Evolutionary conservation across 1,139 yeast species (phyloP).

Genomic region (Pichia kudriavzevii): DNA sequence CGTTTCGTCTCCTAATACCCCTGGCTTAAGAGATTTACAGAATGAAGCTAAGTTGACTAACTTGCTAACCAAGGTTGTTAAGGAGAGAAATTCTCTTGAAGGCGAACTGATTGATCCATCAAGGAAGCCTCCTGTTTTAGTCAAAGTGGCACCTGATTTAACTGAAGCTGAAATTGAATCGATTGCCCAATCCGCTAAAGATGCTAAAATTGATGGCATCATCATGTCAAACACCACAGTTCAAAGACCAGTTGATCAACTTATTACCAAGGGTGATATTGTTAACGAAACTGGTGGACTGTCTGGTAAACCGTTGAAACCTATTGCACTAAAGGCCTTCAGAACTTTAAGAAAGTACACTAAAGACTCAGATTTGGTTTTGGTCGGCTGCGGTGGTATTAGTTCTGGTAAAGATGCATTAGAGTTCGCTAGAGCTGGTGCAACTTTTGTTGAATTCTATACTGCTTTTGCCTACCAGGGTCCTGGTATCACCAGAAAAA

Average conservation of each 20-base stretch:
- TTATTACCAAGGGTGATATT: slow-evolving; percentile 43
- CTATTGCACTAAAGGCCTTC: slow-evolving; percentile 65
- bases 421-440: slow-evolving; percentile 92
- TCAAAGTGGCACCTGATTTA: slow-evolving; percentile 91
- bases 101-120: slow-evolving; percentile 34
- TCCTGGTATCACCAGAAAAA: slow-evolving; percentile 74
- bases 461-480: slow-evolving; percentile 92
- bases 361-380: slow-evolving; percentile 61
- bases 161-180: slow-evolving; percentile 73
- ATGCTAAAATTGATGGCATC: slow-evolving; percentile 80
- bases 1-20: slow-evolving; percentile 96
- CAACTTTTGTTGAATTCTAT: slow-evolving; percentile 75
- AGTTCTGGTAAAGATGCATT: slow-evolving; percentile 76
- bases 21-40: slow-evolving; percentile 86
- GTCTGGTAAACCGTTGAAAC: slow-evolving; percentile 89
- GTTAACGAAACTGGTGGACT: slow-evolving; percentile 73
- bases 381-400: slow-evolving; percentile 95
- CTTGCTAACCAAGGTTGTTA: slow-evolving; percentile 57
- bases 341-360: slow-evolving; percentile 64
- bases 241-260: slow-evolving; percentile 52
- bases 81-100: slow-evolving; percentile 45
- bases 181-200: slow-evolving; percentile 74
- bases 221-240: slow-evolving; percentile 89
- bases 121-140: slow-evolving; percentile 65
- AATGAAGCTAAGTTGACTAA: slow-evolving; percentile 63